phyloP scores from a whole-genome alignment of 2,329 filamentous ascomycete genomes.

The Penicillium sp. region DNA sequence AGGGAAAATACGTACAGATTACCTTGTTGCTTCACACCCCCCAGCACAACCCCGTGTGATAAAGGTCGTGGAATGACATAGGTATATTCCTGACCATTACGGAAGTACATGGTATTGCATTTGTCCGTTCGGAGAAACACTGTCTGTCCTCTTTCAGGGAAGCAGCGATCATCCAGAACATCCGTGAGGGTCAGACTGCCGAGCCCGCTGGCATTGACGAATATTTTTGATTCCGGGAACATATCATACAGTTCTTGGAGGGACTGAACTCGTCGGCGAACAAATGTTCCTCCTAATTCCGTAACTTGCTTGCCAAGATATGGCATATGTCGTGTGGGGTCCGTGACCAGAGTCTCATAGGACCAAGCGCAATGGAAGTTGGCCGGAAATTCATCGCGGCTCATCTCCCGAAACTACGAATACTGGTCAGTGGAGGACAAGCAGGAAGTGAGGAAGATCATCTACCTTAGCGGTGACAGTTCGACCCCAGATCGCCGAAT shows the following conservation, averaged over 20 bases:
- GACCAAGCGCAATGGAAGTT: slow-evolving; percentile 36
- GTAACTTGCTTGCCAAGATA: slow-evolving; percentile 32
- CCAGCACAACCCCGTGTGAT: slow-evolving; percentile 35
- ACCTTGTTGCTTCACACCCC: slow-evolving; percentile 37
- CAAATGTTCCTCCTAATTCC: slow-evolving; percentile 34
- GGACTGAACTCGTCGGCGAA: slow-evolving; percentile 35
- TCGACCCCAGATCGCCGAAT: slow-evolving; percentile 38
- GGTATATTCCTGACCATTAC: slow-evolving; percentile 40
- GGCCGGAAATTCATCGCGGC: slow-evolving; percentile 32
- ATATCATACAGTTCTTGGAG: slow-evolving; percentile 34
- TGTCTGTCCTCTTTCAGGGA: slow-evolving; percentile 40
- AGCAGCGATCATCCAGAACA: slow-evolving; percentile 37
- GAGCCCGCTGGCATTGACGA: slow-evolving; percentile 41
- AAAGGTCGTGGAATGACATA: slow-evolving; percentile 40
- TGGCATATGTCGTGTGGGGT: slow-evolving; percentile 40
- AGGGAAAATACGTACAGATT: slow-evolving; percentile 24
- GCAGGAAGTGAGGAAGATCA: not conserved
- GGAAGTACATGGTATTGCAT: slow-evolving; percentile 35
- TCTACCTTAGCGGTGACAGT: slow-evolving; percentile 37
- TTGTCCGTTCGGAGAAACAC: slow-evolving; percentile 35
- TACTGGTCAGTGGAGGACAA: not conserved
- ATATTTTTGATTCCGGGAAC: slow-evolving; percentile 37
- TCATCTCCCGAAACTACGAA: slow-evolving; percentile 35
- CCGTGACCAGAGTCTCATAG: slow-evolving; percentile 39
- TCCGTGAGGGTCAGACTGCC: slow-evolving; percentile 37